Evolutionary conservation across 2,329 filamentous ascomycete genomes (phyloP).

Genomic region (Lojkania enalia): DNA sequence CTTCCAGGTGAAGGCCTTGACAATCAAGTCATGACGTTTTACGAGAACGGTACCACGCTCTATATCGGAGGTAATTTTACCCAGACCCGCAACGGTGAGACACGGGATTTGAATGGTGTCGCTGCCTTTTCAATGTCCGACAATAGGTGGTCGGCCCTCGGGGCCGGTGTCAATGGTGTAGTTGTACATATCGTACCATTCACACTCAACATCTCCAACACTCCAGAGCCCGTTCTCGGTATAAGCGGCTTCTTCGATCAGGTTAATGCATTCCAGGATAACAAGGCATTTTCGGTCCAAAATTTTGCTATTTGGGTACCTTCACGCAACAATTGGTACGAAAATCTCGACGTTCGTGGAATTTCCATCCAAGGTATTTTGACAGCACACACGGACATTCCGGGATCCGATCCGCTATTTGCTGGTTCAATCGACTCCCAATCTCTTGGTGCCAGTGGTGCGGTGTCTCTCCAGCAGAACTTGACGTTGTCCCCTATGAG

Average conservation of each 20-base stretch:
- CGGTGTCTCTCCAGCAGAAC: conserved; percentile 62
- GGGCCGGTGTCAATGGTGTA: conserved; percentile 80
- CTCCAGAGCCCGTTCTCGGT: conserved; percentile 73
- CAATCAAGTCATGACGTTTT: conserved; percentile 72
- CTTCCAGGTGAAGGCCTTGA: conserved; percentile 76
- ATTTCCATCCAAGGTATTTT: conserved; percentile 73
- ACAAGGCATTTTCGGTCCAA: conserved; percentile 62
- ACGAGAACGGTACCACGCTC: conserved; percentile 61
- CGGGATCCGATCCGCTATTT: conserved; percentile 68
- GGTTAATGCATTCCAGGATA: conserved; percentile 69
- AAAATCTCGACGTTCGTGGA: conserved; percentile 68
- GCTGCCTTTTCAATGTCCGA: conserved; percentile 65
- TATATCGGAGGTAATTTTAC: conserved; percentile 88
- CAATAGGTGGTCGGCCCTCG: conserved; percentile 76
- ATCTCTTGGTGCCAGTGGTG: conserved; percentile 72
- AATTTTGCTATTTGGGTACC: conserved; percentile 94
- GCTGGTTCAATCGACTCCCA: conserved; percentile 82
- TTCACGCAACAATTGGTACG: conserved; percentile 82
- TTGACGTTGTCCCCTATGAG: conserved; percentile 53
- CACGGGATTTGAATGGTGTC: conserved; percentile 70
- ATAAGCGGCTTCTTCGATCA: conserved; percentile 79
- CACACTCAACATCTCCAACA: conserved; percentile 70
- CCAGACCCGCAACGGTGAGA: conserved; percentile 65
- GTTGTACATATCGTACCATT: conserved; percentile 77
- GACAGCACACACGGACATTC: conserved; percentile 68